Percentiles rank a stretch among this genome's conserved stretches.
phyloP scores from a whole-genome alignment of 208 protist species.

The Spongospora subterranea region DNA sequence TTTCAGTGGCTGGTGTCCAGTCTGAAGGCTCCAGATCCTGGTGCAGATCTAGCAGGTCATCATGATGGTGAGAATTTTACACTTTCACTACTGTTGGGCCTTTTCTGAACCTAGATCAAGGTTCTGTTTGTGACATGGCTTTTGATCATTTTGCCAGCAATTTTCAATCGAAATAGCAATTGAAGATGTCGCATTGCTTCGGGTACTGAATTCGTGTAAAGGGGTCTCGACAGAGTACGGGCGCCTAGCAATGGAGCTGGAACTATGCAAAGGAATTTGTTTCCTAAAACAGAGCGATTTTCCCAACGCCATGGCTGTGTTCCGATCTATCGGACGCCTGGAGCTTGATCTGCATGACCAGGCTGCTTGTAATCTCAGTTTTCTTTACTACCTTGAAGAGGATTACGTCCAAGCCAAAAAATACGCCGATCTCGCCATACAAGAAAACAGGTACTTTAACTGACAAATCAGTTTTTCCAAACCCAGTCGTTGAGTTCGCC shows the following conservation, averaged over 20 bases:
- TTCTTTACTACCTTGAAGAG: conserved; percentile 96
- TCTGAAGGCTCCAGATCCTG: conserved; percentile 15
- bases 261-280: conserved; percentile 47
- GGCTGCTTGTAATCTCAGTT: conserved; percentile 94
- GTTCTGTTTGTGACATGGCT: too few relatives aligned
- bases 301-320: conserved; percentile 36
- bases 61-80: not conserved
- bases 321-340: conserved; percentile 57
- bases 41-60: not conserved
- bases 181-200: too few relatives aligned
- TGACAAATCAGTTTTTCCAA: too few relatives aligned
- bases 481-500: not conserved
- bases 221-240: not conserved
- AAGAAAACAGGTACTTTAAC: conserved; percentile 87
- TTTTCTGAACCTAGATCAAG: too few relatives aligned
- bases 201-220: conserved; percentile 4
- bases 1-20: conserved; percentile 91
- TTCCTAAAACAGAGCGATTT: conserved; percentile 63
- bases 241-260: conserved; percentile 59
- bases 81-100: too few relatives aligned
- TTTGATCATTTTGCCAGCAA: too few relatives aligned
- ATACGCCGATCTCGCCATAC: conserved; percentile 91
- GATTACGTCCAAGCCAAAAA: conserved; percentile 91
- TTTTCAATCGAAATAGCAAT: too few relatives aligned
- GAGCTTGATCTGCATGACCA: conserved; percentile 69